These are phyloP conservation scores for Aphanocladium album DNA, from an alignment of 2,329 filamentous ascomycete species.

Conservation along the genomic window DNA sequence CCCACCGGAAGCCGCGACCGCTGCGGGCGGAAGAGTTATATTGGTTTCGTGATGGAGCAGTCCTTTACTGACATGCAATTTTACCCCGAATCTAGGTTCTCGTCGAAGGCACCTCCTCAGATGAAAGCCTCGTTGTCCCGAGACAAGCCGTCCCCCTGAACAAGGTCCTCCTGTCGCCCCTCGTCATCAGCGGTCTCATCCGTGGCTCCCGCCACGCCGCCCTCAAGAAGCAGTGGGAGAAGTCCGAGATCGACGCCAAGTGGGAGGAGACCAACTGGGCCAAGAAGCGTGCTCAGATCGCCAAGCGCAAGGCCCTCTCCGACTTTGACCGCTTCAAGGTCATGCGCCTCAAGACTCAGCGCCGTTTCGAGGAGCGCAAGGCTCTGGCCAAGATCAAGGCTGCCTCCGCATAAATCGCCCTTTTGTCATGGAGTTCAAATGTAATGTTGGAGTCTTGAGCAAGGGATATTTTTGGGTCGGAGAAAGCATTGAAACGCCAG, in stretches of 20 bases:
- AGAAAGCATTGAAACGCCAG: conserved; percentile 16
- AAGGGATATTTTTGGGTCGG: conserved; percentile 27
- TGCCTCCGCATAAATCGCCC: conserved; percentile 60
- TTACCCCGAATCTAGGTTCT: conserved; percentile 63
- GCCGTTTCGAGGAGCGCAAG: conserved; percentile 97
- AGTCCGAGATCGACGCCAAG: conserved; percentile 85
- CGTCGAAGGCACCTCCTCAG: conserved; percentile 86
- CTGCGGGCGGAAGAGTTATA: background rate
- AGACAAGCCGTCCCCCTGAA: conserved; percentile 81
- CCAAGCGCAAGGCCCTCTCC: conserved; percentile 84
- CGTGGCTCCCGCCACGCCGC: conserved; percentile 76
- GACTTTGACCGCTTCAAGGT: conserved; percentile 99
- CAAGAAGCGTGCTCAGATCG: conserved; percentile 82
- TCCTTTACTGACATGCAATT: conserved; percentile 18
- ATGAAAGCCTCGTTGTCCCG: conserved; percentile 72
- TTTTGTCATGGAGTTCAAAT: conserved; percentile 20
- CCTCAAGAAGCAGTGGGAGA: conserved; percentile 87
- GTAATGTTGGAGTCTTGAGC: conserved; percentile 21
- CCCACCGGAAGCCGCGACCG: background rate
- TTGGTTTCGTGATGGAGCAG: background rate
- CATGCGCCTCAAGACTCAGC: conserved; percentile 98
- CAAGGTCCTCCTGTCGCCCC: conserved; percentile 81
- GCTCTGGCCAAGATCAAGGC: conserved; percentile 88
- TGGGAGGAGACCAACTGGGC: conserved; percentile 90
- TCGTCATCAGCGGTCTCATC: conserved; percentile 81